Evolutionary conservation across 2,329 filamentous ascomycete genomes (phyloP).

Genomic region (Sarocladiaceae sp.): DNA sequence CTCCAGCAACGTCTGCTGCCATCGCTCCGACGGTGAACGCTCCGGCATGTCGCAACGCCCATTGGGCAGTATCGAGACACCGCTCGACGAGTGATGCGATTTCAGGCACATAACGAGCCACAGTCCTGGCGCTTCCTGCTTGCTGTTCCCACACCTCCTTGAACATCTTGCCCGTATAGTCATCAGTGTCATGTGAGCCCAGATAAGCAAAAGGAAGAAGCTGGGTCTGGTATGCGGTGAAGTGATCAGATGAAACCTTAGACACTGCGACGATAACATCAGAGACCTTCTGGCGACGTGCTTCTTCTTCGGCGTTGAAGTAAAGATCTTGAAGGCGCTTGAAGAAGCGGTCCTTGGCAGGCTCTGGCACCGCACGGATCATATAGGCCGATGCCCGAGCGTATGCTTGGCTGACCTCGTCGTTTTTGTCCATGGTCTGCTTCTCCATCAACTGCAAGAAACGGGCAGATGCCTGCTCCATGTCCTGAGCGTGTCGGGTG

Average conservation of each 20-base stretch:
- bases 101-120: constrained; percentile 77
- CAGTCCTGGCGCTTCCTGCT: constrained; percentile 75
- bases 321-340: constrained; percentile 61
- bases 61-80: constrained; percentile 73
- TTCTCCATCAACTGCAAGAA: constrained; percentile 76
- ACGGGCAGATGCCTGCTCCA: constrained; percentile 66
- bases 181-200: constrained; percentile 77
- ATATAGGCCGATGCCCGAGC: constrained; percentile 83
- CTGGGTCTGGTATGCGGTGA: constrained; percentile 66
- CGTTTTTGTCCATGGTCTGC: constrained; percentile 82
- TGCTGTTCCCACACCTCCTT: constrained; percentile 84
- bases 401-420: constrained; percentile 86
- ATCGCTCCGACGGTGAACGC: constrained; percentile 74
- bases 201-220: constrained; percentile 86
- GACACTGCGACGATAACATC: constrained; percentile 79
- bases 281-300: constrained; percentile 65
- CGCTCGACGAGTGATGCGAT: constrained; percentile 63
- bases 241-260: constrained; percentile 83
- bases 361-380: constrained; percentile 50
- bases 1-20: constrained; percentile 57
- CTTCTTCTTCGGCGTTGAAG: constrained; percentile 73
- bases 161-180: constrained; percentile 73
- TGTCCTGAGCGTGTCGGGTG: constrained; percentile 68
- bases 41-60: constrained; percentile 84
- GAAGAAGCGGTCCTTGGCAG: constrained; percentile 44